phyloP scores from a whole-genome alignment of 208 protist species.

The Leishmania braziliensis region DNA sequence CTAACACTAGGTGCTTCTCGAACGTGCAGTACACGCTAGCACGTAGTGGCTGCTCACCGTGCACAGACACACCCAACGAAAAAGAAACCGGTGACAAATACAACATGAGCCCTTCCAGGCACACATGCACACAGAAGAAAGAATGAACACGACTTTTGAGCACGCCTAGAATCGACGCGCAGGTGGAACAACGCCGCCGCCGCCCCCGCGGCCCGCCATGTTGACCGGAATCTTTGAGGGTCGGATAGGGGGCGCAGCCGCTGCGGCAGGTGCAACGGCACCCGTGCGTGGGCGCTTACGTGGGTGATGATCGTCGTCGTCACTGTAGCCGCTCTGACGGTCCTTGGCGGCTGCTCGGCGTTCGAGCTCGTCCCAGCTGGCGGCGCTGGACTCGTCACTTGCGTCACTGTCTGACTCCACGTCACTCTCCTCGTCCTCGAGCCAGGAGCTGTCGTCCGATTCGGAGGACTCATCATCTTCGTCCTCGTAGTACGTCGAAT shows the following conservation, averaged over 20 bases:
- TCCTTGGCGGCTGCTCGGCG: slow-evolving; percentile 79
- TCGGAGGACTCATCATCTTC: slow-evolving; percentile 73
- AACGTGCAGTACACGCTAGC: background rate
- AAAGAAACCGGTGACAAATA: background rate
- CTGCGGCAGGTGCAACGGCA: background rate
- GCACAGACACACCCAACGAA: background rate
- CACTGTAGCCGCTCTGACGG: slow-evolving; percentile 52
- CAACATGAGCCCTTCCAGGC: background rate
- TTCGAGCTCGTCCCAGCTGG: slow-evolving; percentile 88
- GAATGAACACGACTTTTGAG: background rate
- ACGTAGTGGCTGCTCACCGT: background rate
- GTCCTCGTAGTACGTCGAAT: slow-evolving; percentile 84
- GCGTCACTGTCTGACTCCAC: slow-evolving; percentile 46
- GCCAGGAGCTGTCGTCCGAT: slow-evolving; percentile 68
- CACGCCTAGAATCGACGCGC: slow-evolving; percentile 56
- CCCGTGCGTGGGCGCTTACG: slow-evolving; percentile 43
- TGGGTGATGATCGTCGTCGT: slow-evolving; percentile 66
- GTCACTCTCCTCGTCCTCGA: slow-evolving; percentile 81
- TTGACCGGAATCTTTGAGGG: slow-evolving; percentile 39
- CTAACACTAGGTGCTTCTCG: background rate
- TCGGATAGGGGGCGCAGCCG: slow-evolving; percentile 16
- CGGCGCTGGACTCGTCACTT: slow-evolving; percentile 56
- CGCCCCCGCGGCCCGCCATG: slow-evolving; percentile 16
- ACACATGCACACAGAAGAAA: background rate
- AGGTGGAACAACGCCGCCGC: slow-evolving; percentile 41